Evolutionary conservation across 768 basidiomycete species (phyloP).

Genomic region (Lentinula guzmanii): DNA sequence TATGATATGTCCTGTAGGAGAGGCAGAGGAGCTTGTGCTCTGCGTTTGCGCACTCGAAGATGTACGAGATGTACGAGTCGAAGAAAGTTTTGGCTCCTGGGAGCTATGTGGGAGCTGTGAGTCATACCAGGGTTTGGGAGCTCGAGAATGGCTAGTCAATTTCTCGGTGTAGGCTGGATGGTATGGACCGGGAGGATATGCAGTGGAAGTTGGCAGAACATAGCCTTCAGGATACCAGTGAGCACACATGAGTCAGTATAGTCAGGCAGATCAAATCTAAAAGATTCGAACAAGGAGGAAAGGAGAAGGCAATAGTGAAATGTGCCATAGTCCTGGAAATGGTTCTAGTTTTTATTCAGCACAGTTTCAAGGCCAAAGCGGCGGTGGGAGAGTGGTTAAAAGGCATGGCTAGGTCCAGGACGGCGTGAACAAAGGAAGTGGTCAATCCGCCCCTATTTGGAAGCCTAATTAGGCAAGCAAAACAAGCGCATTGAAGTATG

Average conservation of each 20-base stretch:
- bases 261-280: not conserved
- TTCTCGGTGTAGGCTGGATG: not conserved
- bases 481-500: not conserved
- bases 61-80: not conserved
- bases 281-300: not conserved
- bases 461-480: not conserved
- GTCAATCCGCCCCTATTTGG: not conserved
- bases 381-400: not conserved
- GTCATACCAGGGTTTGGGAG: not conserved
- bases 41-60: too few species aligned
- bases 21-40: not conserved
- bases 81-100: not conserved
- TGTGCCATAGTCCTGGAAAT: not conserved
- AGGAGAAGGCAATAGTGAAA: not conserved
- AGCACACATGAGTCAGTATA: not conserved
- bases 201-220: not conserved
- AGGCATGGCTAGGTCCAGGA: not conserved
- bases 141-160: not conserved
- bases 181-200: not conserved
- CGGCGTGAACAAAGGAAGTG: not conserved
- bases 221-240: not conserved
- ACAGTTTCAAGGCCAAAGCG: not conserved
- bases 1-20: not conserved
- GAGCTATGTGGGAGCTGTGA: not conserved
- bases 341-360: not conserved